Evolutionary conservation across 2,329 filamentous ascomycete species (phyloP).

Genomic region (Fusarium subtropicale): DNA sequence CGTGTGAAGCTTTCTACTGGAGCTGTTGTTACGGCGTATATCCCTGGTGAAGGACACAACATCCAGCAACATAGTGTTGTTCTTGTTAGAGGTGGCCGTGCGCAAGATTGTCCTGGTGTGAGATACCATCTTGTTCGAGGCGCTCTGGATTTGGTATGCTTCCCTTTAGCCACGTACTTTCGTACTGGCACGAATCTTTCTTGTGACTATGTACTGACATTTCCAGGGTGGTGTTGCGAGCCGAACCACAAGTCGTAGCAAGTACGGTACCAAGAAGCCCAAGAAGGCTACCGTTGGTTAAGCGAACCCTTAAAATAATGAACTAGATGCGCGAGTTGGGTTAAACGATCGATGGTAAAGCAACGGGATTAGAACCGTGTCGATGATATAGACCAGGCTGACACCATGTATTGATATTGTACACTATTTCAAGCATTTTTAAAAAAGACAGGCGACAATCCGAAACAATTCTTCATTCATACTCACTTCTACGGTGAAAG

Average conservation of each 20-base stretch:
- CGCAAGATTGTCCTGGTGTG: constrained; percentile 98
- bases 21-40: constrained; percentile 90
- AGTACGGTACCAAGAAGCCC: constrained; percentile 99
- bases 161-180: background rate
- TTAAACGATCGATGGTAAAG: background rate
- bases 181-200: background rate
- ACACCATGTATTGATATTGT: constrained; percentile 47
- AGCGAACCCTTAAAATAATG: constrained; percentile 1
- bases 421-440: constrained; percentile 39
- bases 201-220: constrained; percentile 24
- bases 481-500: constrained; percentile 46
- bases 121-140: constrained; percentile 94
- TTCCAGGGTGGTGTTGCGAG: constrained; percentile 87
- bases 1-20: constrained; percentile 90
- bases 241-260: constrained; percentile 86
- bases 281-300: constrained; percentile 77
- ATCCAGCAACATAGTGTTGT: constrained; percentile 99
- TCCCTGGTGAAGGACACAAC: constrained; percentile 97
- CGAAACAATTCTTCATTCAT: constrained; percentile 44
- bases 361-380: constrained; percentile 14
- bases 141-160: constrained; percentile 88
- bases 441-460: constrained; percentile 35
- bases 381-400: constrained; percentile 28
- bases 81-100: constrained; percentile 89
- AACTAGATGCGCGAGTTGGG: background rate